Conservation (phyloP, 371 early-diverging fungal genomes). For the Catenaria anguillulae region DNA sequence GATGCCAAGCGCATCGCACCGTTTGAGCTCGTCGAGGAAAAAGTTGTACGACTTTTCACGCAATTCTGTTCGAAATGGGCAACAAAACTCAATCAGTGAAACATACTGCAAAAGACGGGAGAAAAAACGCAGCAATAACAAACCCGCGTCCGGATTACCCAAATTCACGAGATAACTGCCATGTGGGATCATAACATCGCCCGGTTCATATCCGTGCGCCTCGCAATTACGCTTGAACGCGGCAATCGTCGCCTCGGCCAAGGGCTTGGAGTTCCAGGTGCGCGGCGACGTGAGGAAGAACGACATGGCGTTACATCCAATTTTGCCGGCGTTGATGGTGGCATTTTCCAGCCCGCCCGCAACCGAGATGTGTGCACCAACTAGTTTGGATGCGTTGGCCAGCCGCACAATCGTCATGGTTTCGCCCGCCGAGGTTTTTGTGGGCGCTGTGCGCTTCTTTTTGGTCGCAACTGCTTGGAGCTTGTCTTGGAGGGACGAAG, state of each 20-base stretch:
- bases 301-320: constrained; percentile 16
- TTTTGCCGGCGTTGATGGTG: background rate
- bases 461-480: too few relatives aligned
- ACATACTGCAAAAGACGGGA: background rate
- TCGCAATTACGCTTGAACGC: constrained; percentile 15
- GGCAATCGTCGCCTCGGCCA: constrained; percentile 7
- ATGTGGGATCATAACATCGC: constrained; percentile 35
- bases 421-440: too few relatives aligned
- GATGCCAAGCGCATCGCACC: constrained; percentile 40
- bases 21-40: constrained; percentile 40
- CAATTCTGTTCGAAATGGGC: too few relatives aligned
- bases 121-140: too few relatives aligned
- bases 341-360: constrained; percentile 2
- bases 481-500: too few relatives aligned
- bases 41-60: constrained; percentile 22
- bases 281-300: constrained; percentile 21
- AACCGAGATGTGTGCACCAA: constrained; percentile 4
- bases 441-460: too few relatives aligned
- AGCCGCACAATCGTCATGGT: background rate
- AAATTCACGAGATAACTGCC: constrained; percentile 51
- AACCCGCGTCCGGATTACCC: constrained; percentile 30
- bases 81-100: too few relatives aligned
- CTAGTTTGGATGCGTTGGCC: background rate
- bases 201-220: constrained; percentile 11
- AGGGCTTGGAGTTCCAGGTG: constrained; percentile 14